These are phyloP conservation scores for Epichloe brachyelytri DNA, from an alignment of 2,329 filamentous ascomycete genomes.

Conservation along the genomic window DNA sequence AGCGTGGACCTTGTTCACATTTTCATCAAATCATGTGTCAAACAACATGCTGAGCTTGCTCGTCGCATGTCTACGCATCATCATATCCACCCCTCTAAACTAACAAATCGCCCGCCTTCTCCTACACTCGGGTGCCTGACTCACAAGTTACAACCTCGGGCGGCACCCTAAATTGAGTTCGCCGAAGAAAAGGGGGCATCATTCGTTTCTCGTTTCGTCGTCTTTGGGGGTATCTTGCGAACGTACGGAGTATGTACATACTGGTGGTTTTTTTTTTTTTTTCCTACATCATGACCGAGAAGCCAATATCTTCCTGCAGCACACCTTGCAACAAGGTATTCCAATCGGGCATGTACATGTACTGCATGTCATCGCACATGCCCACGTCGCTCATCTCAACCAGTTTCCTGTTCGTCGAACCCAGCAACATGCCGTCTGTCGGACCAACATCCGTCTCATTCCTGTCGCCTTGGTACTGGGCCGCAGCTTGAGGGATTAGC, in stretches of 20 bases:
- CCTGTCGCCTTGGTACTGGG: not conserved
- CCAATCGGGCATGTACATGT: constrained; percentile 16
- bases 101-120: too few species aligned
- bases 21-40: too few species aligned
- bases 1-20: too few species aligned
- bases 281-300: constrained; percentile 8
- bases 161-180: too few species aligned
- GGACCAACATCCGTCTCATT: not conserved
- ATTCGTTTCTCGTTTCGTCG: too few species aligned
- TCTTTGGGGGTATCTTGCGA: too few species aligned
- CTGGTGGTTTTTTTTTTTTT: not conserved
- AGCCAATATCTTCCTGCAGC: constrained; percentile 13
- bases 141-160: too few species aligned
- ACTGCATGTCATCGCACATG: constrained; percentile 6
- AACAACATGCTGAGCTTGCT: too few species aligned
- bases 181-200: too few species aligned
- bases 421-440: not conserved
- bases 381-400: not conserved
- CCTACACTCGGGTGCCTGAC: not conserved
- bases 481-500: constrained; percentile 8
- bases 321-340: constrained; percentile 17
- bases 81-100: too few species aligned
- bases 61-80: too few species aligned
- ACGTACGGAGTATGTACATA: too few species aligned
- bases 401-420: not conserved